Evolutionary conservation across 2,329 filamentous ascomycete species (phyloP), one percentile per base, ranked within the genome.

Genomic region (Colletotrichum melonis): DNA sequence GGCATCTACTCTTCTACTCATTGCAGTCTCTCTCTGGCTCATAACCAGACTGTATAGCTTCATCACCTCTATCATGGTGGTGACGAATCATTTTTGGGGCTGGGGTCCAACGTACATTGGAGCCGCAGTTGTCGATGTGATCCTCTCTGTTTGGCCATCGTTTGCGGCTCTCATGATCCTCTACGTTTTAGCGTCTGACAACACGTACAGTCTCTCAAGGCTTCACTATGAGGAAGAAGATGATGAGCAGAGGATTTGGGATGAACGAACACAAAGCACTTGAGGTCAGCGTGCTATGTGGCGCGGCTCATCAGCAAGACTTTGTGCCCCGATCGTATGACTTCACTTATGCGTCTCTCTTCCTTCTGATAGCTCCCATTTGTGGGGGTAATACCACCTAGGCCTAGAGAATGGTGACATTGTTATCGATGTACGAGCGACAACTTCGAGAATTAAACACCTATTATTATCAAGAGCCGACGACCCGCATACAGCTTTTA

Each of bases 141-240:
- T 70, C 19, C 6, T 59, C 26, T 14, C 7, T 24, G 22, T 28
- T 12, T 59, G 22, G 7, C 8, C 38, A 3, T 22, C 28, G 1
- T 52, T 70, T 42, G 54, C 19, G 11, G 30, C 59, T 22, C 28
- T 70, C 38, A 9, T 12, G 0, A 8, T 66, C 22, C 42, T 70
- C 5, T 70, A 52, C 30, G 4, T 38, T 1, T 28, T 70, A 38
- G 62, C 62, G 2, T 30, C 54, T 8, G 55, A 59, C 19, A 14
- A 38, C 22, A 26, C 30, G 5, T 70, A 54, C 42, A 26, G 28
- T 7, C 55, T 70, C 16, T 66, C 67, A 2, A 70, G 24, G 55
- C 9, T 28, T 8, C 54, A 66, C 28, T 59, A 55, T 19, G 35
- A 42, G 24, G 42, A 49, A n/a, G 19, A 22, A 9, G 19, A 49